Evolutionary conservation across 2,329 filamentous ascomycete species (phyloP), one percentile per base, ranked within the genome.

Genomic region (Didymella keratinophila): DNA sequence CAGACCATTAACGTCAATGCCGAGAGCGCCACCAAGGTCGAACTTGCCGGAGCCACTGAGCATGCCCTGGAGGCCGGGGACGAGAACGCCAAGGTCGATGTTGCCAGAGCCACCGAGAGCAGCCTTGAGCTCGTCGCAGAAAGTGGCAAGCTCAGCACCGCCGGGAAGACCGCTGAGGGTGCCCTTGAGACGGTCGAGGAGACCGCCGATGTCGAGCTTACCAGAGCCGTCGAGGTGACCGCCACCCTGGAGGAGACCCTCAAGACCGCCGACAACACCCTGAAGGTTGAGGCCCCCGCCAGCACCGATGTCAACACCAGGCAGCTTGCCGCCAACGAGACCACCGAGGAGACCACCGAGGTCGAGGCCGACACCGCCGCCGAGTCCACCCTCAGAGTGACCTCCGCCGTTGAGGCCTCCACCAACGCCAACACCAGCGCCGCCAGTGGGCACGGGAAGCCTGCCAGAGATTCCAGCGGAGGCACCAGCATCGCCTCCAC

Each of bases 321-420:
- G 53, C 23, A 50, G 18, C 20, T 46, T 51, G 16, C 41, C 54
- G 27, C 54, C 54, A 11, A 57, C 34, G 28, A 57, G 32, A 34
- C 54, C 54, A 18, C 54, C 42, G 25, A 57, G 10, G 27, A 57
- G 54, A 36, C 54, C 54, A 41, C 54, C 54, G 30, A 57, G 54
- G 27, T 57, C 43, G 20, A 57, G 54, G 28, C 54, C 54, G 32
- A 20, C 8, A 20, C 36, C 36, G 18, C 47, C 48, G 5, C 39
- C 30, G 37, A 54, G 23, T 8, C 43, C 51, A n/a, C 43, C 51
- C 21, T 37, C 39, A 25, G 50, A 39, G 20, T 21, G 21, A 9
- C 39, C 39, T 5, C 47, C 47, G 16, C 20, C 21, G 36, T 42
- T 42, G 6, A 27, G 37, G 6, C 36, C 47, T 42, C 36, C 46